Evolutionary conservation across 176 grass and related monocot genomes (phyloP).

Genomic region (Ensete ventricosum): DNA sequence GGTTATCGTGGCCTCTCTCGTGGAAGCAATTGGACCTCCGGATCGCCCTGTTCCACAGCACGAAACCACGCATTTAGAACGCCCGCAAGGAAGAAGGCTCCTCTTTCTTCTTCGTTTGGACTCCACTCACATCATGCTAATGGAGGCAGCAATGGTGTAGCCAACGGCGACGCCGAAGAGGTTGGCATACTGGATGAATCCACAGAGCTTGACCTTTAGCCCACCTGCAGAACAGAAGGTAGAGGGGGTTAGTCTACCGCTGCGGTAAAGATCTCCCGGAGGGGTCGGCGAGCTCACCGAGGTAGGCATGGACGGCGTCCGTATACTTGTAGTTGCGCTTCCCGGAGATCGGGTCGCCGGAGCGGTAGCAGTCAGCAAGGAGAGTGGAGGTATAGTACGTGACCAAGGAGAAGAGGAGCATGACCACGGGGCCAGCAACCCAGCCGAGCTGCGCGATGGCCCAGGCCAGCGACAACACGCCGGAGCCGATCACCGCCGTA

Average conservation of each 20-base stretch:
- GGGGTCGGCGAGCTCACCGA: conserved; percentile 32
- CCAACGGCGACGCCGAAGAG: conserved; percentile 75
- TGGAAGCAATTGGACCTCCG: not conserved
- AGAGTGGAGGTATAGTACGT: conserved; percentile 67
- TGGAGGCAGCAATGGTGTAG: conserved; percentile 81
- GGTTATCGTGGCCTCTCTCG: not conserved
- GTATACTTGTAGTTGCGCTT: conserved; percentile 86
- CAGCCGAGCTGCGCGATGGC: conserved; percentile 90
- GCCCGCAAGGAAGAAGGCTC: too few species aligned
- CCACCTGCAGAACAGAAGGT: not conserved
- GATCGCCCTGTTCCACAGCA: not conserved
- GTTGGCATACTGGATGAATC: conserved; percentile 57
- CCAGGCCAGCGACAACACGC: conserved; percentile 79
- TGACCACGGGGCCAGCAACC: conserved; percentile 58
- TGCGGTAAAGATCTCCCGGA: not conserved
- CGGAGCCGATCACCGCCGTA: conserved; percentile 87
- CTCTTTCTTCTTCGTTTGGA: too few species aligned
- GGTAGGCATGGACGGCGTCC: conserved; percentile 53
- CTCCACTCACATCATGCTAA: conserved; percentile 47
- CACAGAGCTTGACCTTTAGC: conserved; percentile 47
- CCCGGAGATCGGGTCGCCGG: conserved; percentile 53
- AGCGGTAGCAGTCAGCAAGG: conserved; percentile 77
- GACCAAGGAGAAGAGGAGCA: conserved; percentile 65
- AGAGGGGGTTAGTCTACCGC: not conserved
- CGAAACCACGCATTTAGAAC: too few species aligned